Evolutionary conservation across 305 asterid species (phyloP).

Genomic region (Fraxinus xanthoxyloides): DNA sequence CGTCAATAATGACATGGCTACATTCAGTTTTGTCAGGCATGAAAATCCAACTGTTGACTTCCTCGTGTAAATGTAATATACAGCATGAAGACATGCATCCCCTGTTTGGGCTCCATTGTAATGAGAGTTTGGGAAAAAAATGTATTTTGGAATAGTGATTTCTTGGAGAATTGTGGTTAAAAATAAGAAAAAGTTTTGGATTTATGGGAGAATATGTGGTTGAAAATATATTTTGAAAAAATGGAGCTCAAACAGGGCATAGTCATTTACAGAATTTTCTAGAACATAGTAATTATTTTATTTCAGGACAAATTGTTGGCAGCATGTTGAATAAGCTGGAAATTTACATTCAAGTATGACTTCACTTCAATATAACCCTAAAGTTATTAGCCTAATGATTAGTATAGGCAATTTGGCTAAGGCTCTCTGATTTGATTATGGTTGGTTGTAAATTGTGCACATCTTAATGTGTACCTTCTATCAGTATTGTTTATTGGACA

Average conservation of each 20-base stretch:
- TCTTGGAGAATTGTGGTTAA: no score
- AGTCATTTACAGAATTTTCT: slow-evolving; percentile 2
- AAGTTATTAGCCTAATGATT: background rate
- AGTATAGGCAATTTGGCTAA: background rate
- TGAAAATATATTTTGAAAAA: no score
- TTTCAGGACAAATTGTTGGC: slow-evolving; percentile 2
- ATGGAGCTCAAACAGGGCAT: background rate
- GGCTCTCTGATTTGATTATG: background rate
- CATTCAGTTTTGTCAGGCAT: background rate
- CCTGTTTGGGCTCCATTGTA: background rate
- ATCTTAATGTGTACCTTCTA: background rate
- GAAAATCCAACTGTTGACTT: slow-evolving; percentile 17
- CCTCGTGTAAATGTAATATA: slow-evolving; percentile 14
- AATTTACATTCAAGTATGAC: slow-evolving; percentile 6
- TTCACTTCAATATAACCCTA: background rate
- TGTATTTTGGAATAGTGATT: no score
- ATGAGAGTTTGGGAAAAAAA: no score
- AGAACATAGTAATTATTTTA: slow-evolving; percentile 11
- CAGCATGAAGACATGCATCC: slow-evolving; percentile 12
- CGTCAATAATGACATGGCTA: background rate
- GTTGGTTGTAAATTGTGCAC: background rate
- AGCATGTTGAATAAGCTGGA: slow-evolving; percentile 15
- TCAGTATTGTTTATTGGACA: slow-evolving; percentile 10
- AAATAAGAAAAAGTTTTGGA: no score
- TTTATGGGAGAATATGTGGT: no score